A percentile compares a stretch with the other conserved stretches of the same genome.
Evolutionary conservation across 2,329 filamentous ascomycete species (phyloP).

Genomic region (Fusarium coicis): DNA sequence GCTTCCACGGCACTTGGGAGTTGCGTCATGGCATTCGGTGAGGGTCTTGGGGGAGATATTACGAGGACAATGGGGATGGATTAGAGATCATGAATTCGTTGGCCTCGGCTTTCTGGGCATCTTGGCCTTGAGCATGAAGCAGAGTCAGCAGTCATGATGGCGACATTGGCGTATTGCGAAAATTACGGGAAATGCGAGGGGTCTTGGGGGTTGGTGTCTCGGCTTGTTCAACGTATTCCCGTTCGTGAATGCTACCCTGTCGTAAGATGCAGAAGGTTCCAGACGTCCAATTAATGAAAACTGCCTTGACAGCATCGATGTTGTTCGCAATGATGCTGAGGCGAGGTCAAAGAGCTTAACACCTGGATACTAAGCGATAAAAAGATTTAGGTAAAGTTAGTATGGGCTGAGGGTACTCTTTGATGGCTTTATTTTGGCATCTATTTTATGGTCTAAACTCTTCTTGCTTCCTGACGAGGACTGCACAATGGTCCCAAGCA

Average conservation of each 20-base stretch:
- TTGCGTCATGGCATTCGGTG: neutral
- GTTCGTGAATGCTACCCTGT: neutral
- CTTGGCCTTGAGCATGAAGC: neutral
- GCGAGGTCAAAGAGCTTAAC: neutral
- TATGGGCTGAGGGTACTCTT: neutral
- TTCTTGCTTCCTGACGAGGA: neutral
- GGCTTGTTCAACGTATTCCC: neutral
- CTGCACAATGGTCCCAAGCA: neutral
- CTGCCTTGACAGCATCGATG: neutral
- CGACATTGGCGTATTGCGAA: too few species aligned
- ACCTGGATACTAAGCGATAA: accelerated
- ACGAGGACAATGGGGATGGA: too few species aligned
- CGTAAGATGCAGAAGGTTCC: neutral
- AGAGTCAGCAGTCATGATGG: neutral
- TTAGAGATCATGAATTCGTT: neutral
- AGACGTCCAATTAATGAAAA: neutral
- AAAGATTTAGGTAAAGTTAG: accelerated
- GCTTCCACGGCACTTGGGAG: neutral
- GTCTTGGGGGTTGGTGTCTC: neutral
- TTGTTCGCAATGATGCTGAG: neutral
- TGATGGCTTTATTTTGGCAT: neutral
- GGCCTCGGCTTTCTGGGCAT: neutral
- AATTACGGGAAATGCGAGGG: neutral
- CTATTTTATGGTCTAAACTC: neutral
- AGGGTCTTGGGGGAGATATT: neutral